Evolutionary conservation across 2,329 filamentous ascomycete genomes (phyloP), one percentile per base, ranked within the genome.

Genomic region (Dothistroma pini): DNA sequence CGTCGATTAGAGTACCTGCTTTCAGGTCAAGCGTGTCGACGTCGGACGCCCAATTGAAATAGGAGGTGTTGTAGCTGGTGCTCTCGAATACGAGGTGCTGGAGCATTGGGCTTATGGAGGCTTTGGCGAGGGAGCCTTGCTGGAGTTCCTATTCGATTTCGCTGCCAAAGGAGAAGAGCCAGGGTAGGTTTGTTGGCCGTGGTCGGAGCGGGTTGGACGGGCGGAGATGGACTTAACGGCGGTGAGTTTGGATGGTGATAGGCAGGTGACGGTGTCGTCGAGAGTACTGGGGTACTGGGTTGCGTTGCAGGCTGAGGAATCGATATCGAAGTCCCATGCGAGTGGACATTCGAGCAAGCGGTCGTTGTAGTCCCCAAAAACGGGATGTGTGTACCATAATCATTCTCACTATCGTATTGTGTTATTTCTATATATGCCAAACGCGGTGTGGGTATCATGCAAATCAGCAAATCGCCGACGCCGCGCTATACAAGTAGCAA

Each of bases 41-140:
- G 59, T 78, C 74, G 3, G 65, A 66, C 4, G 70, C 74, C 71
- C 72, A 79, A 57, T 78, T 68, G 62, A 79, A 79, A 1, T 48
- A 65, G 2, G 58, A 60, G 11, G 69, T 58, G 60, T 79, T 66
- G 57, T 76, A 79, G 25, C 55, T 64, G 7, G 77, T 59, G 57
- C 77, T 67, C 48, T 76, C 54, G 59, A 75, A 78, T 6, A 77
- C 75, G 14, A 79, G 68, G 54, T 79, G 78, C 59, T 79, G 75
- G n/a, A 80, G 61, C 10, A 79, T 73, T 1, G 75, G 76, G 2
- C 75, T 68, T 12, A 72, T 72, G 63, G 76, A 79, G 4, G 67
- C 69, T 4, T 73, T 47, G 3, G 75, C 70, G 0, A 79, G 67
- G 1, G 52, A 32, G 4, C 69, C 70, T 67, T 78, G 74, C 61